phyloP scores from a whole-genome alignment of 805 yeast genomes.

The Wickerhamiella bombiphila region DNA sequence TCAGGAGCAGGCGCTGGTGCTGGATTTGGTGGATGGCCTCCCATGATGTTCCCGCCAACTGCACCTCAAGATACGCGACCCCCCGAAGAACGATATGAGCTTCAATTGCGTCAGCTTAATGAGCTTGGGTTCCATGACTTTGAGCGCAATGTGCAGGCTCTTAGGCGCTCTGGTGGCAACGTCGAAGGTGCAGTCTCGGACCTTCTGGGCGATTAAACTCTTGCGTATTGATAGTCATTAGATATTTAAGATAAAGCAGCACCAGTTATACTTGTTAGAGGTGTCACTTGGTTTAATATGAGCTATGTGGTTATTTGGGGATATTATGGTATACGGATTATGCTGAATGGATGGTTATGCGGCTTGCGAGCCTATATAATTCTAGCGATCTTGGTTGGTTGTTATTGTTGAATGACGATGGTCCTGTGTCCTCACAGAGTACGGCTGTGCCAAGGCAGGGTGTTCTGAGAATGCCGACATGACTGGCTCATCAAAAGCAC shows the following conservation, averaged over 20 bases:
- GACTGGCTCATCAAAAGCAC: background rate
- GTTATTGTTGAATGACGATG: too few species aligned
- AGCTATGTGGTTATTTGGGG: too few species aligned
- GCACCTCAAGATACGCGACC: slow-evolving; percentile 43
- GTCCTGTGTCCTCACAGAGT: too few species aligned
- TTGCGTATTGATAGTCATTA: too few species aligned
- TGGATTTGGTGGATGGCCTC: slow-evolving; percentile 22
- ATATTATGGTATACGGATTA: too few species aligned
- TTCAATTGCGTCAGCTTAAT: slow-evolving; percentile 58
- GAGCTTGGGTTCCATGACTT: slow-evolving; percentile 85
- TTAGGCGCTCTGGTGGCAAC: slow-evolving; percentile 91
- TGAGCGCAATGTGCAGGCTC: slow-evolving; percentile 79
- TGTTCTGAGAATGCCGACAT: background rate
- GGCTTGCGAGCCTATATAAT: too few species aligned
- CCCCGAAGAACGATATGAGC: slow-evolving; percentile 64
- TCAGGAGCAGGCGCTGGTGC: slow-evolving; percentile 21
- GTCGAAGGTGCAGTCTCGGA: slow-evolving; percentile 95
- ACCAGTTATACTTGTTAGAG: too few species aligned
- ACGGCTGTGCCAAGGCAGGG: background rate
- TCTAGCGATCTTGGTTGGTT: too few species aligned
- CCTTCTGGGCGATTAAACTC: slow-evolving; percentile 46
- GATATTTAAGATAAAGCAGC: too few species aligned
- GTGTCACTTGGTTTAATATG: too few species aligned
- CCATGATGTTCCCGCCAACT: background rate
- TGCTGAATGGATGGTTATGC: too few species aligned